These are phyloP conservation scores for Aspergillus sp. DNA, from an alignment of 2,329 filamentous ascomycete species.

Conservation along the genomic window DNA sequence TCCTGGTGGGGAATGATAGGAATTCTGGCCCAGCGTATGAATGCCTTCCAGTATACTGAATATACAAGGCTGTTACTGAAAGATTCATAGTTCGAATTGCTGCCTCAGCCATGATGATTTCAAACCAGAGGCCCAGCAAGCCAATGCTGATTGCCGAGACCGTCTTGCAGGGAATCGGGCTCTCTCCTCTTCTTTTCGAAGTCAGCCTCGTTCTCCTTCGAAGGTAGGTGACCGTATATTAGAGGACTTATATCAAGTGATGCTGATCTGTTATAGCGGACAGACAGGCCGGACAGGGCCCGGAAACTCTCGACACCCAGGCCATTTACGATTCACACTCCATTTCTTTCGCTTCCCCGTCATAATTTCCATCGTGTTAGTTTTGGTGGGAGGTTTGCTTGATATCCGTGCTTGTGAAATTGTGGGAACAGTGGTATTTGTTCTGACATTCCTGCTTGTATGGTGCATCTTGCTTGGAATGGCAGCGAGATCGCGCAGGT, in stretches of 20 bases:
- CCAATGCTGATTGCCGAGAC: slow-evolving; percentile 23
- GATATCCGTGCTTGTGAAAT: slow-evolving; percentile 17
- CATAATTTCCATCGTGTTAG: slow-evolving; percentile 22
- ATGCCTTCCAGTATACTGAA: neutral
- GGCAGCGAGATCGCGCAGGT: slow-evolving; percentile 15
- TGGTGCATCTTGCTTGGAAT: slow-evolving; percentile 23
- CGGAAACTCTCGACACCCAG: slow-evolving; percentile 25
- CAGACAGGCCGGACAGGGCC: slow-evolving; percentile 26
- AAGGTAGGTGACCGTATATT: slow-evolving; percentile 17
- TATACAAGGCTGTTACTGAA: neutral
- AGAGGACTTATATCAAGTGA: neutral
- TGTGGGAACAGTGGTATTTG: slow-evolving; percentile 21
- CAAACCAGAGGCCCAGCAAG: slow-evolving; percentile 15
- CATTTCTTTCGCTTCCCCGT: slow-evolving; percentile 28
- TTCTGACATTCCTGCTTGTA: slow-evolving; percentile 24
- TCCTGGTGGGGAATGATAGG: slow-evolving; percentile 30
- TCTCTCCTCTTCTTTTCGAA: slow-evolving; percentile 32
- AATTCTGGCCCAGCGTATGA: slow-evolving; percentile 25
- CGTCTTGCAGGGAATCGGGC: slow-evolving; percentile 25
- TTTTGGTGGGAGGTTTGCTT: slow-evolving; percentile 21
- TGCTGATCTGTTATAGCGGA: slow-evolving; percentile 19
- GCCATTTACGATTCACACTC: slow-evolving; percentile 20
- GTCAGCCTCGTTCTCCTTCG: slow-evolving; percentile 27
- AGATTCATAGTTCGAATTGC: slow-evolving; percentile 25
- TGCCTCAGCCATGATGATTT: slow-evolving; percentile 24